phyloP scores from a whole-genome alignment of 768 basidiomycete species.

The Mycena venus region DNA sequence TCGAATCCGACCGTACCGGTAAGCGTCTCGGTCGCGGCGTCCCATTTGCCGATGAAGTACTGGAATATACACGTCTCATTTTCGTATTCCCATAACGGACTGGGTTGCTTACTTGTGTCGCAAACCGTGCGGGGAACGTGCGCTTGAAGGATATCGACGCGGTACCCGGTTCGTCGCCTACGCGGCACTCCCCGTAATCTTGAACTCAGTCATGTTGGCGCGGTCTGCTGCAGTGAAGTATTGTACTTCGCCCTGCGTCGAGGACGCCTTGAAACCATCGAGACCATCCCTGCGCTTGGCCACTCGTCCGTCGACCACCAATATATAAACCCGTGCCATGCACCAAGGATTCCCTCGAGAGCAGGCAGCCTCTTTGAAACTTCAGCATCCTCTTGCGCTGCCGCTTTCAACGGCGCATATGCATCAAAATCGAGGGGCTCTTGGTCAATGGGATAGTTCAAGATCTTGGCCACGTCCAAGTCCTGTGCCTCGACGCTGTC shows the following conservation, averaged over 20 bases:
- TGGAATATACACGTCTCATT: too few relatives aligned
- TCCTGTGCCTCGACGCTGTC: slow-evolving; percentile 22
- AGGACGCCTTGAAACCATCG: slow-evolving; percentile 18
- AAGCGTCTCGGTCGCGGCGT: slow-evolving; percentile 14
- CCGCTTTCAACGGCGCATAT: too few relatives aligned
- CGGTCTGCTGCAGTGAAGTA: slow-evolving; percentile 26
- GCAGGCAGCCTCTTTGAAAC: too few relatives aligned
- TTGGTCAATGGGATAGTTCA: slow-evolving; percentile 26
- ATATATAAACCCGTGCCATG: slow-evolving; percentile 28
- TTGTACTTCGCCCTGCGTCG: background rate
- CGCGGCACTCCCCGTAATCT: slow-evolving; percentile 18
- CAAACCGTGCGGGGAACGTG: slow-evolving; percentile 10
- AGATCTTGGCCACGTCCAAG: slow-evolving; percentile 18
- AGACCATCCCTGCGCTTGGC: slow-evolving; percentile 24
- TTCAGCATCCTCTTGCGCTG: too few relatives aligned
- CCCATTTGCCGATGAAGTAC: slow-evolving; percentile 18
- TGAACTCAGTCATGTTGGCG: slow-evolving; percentile 16
- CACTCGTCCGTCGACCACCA: background rate
- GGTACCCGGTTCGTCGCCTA: background rate
- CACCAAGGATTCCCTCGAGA: background rate
- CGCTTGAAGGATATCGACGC: slow-evolving; percentile 14
- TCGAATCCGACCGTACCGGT: slow-evolving; percentile 2
- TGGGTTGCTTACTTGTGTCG: too few relatives aligned
- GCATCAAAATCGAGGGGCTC: slow-evolving; percentile 25
- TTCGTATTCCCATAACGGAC: too few relatives aligned